These are phyloP conservation scores for Saussurea involucrata DNA, from an alignment of 129 eudicot species.

Conservation along the genomic window DNA sequence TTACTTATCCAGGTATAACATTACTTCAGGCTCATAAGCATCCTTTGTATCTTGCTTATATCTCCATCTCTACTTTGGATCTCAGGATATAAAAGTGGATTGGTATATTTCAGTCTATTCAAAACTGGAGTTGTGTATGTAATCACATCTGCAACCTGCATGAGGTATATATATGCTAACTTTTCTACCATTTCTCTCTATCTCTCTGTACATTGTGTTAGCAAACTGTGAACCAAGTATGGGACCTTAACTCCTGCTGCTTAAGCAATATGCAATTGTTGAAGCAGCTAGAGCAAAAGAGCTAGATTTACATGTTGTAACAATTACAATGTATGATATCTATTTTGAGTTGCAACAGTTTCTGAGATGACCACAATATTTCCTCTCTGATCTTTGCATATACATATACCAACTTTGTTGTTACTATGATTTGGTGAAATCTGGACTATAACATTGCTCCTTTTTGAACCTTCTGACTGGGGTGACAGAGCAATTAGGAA, in stretches of 20 bases:
- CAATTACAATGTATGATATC: too few relatives aligned
- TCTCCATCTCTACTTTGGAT: conserved; percentile 2
- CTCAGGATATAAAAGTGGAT: conserved; percentile 56
- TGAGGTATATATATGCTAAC: conserved; percentile 57
- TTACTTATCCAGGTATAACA: too few relatives aligned
- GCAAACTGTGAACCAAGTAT: conserved; percentile 3
- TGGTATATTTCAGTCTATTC: conserved; percentile 50
- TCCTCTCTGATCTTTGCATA: not conserved
- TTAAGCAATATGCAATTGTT: not conserved
- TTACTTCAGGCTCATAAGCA: not conserved
- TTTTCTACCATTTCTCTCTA: not conserved
- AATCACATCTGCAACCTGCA: conserved; percentile 63
- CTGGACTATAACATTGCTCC: not conserved
- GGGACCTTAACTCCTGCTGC: not conserved
- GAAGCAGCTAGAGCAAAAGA: too few relatives aligned
- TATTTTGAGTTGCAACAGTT: not conserved
- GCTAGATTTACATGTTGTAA: too few relatives aligned
- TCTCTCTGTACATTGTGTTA: not conserved
- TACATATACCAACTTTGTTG: not conserved
- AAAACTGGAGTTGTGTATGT: conserved; percentile 71
- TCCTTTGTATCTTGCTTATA: conserved; percentile 1
- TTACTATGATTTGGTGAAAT: conserved; percentile 4
- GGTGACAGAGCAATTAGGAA: conserved; percentile 77
- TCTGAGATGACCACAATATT: not conserved
- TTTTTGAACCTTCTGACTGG: not conserved